These are phyloP conservation scores for Melastoma malabathricum DNA, from an alignment of 345 rosid species.

Conservation along the genomic window DNA sequence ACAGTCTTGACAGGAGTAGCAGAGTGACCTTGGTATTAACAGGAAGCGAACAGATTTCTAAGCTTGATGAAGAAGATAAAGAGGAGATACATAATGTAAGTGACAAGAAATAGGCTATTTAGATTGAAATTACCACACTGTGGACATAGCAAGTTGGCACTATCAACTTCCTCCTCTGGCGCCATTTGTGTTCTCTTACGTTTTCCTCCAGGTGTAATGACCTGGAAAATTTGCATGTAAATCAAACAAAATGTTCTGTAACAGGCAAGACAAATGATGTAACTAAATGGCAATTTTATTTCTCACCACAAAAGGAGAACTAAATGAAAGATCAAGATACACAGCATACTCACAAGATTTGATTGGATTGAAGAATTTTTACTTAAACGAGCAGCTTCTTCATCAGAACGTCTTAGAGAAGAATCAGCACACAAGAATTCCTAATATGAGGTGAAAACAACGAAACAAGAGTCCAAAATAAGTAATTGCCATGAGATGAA, in stretches of 20 bases:
- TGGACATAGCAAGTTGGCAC: conserved; percentile 36
- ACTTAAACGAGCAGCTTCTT: conserved; percentile 57
- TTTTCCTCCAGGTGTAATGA: conserved; percentile 45
- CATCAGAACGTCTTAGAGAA: conserved; percentile 49
- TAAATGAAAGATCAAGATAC: conserved; percentile 5
- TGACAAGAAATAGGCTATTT: neutral
- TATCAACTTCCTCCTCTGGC: conserved; percentile 28
- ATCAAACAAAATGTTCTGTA: neutral
- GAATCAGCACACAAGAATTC: conserved; percentile 55
- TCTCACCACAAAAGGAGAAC: neutral
- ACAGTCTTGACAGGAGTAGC: no score
- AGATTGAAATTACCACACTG: conserved; percentile 58
- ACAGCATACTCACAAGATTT: conserved; percentile 48
- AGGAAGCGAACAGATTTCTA: no score
- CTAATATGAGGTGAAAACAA: conserved; percentile 24
- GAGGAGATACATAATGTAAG: no score
- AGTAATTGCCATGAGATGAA: neutral
- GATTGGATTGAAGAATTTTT: conserved; percentile 60
- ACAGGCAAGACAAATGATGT: neutral
- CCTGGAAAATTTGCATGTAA: conserved; percentile 19
- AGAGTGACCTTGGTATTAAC: no score
- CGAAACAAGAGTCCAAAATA: neutral
- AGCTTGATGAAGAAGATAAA: no score
- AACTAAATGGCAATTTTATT: neutral
- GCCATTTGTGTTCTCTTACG: conserved; percentile 26